Percentiles rank a stretch among this genome's conserved stretches.
Conservation (phyloP, 1,284 basidiomycete genomes). For the Papiliotrema laurentii region DNA sequence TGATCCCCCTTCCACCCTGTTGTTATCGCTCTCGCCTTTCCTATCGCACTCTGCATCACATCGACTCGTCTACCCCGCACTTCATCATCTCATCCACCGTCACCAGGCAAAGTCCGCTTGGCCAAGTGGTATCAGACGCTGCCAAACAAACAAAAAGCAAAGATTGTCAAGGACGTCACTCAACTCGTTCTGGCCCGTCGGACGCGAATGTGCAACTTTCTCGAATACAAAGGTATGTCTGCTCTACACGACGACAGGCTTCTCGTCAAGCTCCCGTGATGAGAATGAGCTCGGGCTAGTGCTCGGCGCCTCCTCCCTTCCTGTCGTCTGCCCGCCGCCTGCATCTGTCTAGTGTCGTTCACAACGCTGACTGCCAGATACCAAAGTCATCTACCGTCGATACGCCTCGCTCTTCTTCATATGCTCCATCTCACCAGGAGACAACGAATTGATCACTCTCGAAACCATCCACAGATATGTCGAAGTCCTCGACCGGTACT, state of each 20-base stretch:
- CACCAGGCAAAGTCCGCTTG: constrained; percentile 86
- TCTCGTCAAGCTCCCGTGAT: too few species aligned
- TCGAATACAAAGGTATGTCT: constrained; percentile 91
- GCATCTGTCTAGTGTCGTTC: too few species aligned
- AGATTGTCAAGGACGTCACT: constrained; percentile 99
- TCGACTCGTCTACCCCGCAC: background rate
- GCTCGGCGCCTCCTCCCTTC: too few species aligned
- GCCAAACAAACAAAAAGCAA: constrained; percentile 86
- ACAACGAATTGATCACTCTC: constrained; percentile 89
- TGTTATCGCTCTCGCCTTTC: background rate
- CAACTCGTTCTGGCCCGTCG: constrained; percentile 93
- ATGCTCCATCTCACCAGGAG: constrained; percentile 77
- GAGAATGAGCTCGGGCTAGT: too few species aligned
- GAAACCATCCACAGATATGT: constrained; percentile 99
- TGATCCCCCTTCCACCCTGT: too few species aligned
- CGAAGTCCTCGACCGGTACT: constrained; percentile 97
- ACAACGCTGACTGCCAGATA: constrained; percentile 66
- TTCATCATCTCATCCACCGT: background rate
- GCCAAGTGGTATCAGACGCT: constrained; percentile 99
- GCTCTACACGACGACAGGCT: too few species aligned
- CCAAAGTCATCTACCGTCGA: constrained; percentile 94
- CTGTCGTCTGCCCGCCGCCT: too few species aligned
- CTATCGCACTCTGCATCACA: background rate
- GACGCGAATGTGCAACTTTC: constrained; percentile 98
- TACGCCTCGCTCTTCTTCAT: constrained; percentile 99